These are phyloP conservation scores for Aspergillus pseudonomiae DNA, from an alignment of 2,329 filamentous ascomycete genomes.

Conservation along the genomic window DNA sequence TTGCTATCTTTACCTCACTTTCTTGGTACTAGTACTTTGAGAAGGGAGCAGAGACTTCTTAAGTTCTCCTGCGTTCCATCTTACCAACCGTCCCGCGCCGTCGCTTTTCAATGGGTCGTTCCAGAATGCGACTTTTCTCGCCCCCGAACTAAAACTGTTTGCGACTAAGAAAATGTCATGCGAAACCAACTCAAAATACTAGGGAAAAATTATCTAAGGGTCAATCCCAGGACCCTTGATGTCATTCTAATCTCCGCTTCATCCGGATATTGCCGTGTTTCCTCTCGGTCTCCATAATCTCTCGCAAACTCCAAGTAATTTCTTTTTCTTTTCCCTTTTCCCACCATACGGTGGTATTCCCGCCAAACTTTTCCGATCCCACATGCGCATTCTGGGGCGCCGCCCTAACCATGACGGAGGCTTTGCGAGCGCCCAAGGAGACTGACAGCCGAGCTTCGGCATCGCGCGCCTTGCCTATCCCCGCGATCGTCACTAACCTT, in stretches of 20 bases:
- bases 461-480: slow-evolving; percentile 29
- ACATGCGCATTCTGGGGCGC: slow-evolving; percentile 28
- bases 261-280: slow-evolving; percentile 15
- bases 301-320: not conserved
- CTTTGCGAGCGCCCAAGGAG: slow-evolving; percentile 29
- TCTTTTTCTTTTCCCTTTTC: slow-evolving; percentile 4
- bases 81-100: not conserved
- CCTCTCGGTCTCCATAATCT: slow-evolving; percentile 2
- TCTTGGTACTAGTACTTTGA: not conserved
- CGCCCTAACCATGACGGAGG: slow-evolving; percentile 35
- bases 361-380: slow-evolving; percentile 8
- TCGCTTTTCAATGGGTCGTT: not conserved
- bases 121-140: not conserved
- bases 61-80: not conserved
- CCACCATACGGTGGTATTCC: not conserved
- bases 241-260: slow-evolving; percentile 26
- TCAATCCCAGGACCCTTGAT: slow-evolving; percentile 24
- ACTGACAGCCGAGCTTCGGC: slow-evolving; percentile 24
- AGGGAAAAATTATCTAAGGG: not conserved
- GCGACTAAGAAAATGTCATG: not conserved
- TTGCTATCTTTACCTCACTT: not conserved
- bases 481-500: slow-evolving; percentile 29
- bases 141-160: not conserved
- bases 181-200: not conserved
- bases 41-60: not conserved